These are phyloP conservation scores for Pisolithus microcarpus DNA, from an alignment of 768 basidiomycete species.

Conservation along the genomic window DNA sequence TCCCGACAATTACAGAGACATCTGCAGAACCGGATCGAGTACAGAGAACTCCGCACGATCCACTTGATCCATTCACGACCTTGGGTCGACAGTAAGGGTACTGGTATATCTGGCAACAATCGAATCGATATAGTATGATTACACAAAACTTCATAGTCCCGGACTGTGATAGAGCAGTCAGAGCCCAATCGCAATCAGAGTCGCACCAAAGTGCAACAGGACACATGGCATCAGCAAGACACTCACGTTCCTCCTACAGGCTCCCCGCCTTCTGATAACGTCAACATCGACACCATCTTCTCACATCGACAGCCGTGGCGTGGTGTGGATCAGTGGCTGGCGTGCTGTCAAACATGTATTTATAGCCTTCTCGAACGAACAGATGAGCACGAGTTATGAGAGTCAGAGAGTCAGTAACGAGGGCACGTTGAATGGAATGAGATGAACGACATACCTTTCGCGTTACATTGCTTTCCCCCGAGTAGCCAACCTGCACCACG, in stretches of 20 bases:
- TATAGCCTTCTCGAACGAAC: slow-evolving; percentile 91
- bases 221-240: too few relatives aligned
- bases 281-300: slow-evolving; percentile 88
- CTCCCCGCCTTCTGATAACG: slow-evolving; percentile 58
- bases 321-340: slow-evolving; percentile 95
- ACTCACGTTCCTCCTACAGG: slow-evolving; percentile 48
- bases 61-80: too few relatives aligned
- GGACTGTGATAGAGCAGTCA: slow-evolving; percentile 16
- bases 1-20: too few relatives aligned
- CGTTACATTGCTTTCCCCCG: slow-evolving; percentile 65
- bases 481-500: slow-evolving; percentile 98
- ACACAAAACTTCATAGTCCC: slow-evolving; percentile 35
- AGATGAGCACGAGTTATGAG: slow-evolving; percentile 96
- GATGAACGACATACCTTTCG: slow-evolving; percentile 49
- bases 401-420: slow-evolving; percentile 71
- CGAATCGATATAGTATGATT: not conserved
- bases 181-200: too few relatives aligned
- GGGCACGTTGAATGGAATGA: slow-evolving; percentile 62
- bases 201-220: too few relatives aligned
- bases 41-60: too few relatives aligned
- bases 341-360: slow-evolving; percentile 91
- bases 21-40: too few relatives aligned
- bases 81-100: too few relatives aligned
- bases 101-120: not conserved
- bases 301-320: slow-evolving; percentile 85